Evolutionary conservation across 306 rosid genomes (phyloP).

Genomic region (Fragaria vesca): DNA sequence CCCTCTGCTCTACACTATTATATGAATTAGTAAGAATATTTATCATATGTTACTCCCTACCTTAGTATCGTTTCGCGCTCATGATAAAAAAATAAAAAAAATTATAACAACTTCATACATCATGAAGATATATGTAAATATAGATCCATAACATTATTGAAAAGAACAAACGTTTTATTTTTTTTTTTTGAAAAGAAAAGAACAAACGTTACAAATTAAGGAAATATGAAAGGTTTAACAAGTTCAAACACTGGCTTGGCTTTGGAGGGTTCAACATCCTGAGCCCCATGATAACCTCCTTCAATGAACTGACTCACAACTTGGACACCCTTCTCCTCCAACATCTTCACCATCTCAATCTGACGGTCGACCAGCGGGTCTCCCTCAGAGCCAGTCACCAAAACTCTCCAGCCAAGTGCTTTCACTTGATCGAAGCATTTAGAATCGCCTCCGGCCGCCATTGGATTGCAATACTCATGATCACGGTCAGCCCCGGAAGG

Average conservation of each 20-base stretch:
- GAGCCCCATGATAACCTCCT: constrained; percentile 49
- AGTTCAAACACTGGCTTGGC: background rate
- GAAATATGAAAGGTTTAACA: constrained; percentile 21
- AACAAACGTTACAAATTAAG: background rate
- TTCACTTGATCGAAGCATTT: constrained; percentile 12
- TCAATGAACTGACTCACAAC: constrained; percentile 33
- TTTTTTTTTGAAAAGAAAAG: background rate
- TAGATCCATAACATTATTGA: background rate
- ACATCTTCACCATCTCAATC: constrained; percentile 26
- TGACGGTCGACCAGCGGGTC: constrained; percentile 58
- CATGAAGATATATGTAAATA: background rate
- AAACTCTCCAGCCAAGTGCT: constrained; percentile 32
- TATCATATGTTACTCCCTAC: too few relatives aligned
- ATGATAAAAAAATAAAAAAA: too few relatives aligned
- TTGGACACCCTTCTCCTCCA: constrained; percentile 30
- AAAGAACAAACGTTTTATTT: background rate
- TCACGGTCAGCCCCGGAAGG: constrained; percentile 50
- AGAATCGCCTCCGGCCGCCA: constrained; percentile 9
- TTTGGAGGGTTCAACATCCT: constrained; percentile 20
- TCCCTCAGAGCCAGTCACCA: constrained; percentile 44
- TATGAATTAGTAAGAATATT: too few relatives aligned
- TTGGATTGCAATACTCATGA: constrained; percentile 52
- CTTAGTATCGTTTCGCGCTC: too few relatives aligned
- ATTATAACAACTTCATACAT: background rate
- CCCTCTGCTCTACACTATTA: too few relatives aligned